Evolutionary conservation across 257 asterid genomes (phyloP).

Genomic region (Dorcoceras hygrometricum): DNA sequence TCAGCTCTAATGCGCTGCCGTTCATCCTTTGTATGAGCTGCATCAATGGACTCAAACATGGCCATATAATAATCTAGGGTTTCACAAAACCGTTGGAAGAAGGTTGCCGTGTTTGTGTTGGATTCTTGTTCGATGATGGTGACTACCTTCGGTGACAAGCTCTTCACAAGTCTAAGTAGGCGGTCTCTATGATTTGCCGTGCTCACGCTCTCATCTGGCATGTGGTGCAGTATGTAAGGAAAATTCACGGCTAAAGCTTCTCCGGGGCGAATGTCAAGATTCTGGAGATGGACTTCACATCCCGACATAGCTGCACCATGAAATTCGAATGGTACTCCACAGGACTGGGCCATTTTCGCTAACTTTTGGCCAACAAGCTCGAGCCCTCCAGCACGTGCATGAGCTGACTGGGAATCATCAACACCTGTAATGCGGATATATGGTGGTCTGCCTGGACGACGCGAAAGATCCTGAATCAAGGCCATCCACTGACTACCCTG

Average conservation of each 20-base stretch:
- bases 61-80: conserved; percentile 77
- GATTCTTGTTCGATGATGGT: conserved; percentile 88
- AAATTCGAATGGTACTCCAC: conserved; percentile 76
- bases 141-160: conserved; percentile 77
- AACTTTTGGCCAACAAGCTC: conserved; percentile 64
- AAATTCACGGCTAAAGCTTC: conserved; percentile 90
- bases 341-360: conserved; percentile 55
- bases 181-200: conserved; percentile 81
- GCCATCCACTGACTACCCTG: conserved; percentile 95
- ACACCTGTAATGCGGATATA: conserved; percentile 51
- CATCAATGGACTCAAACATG: conserved; percentile 89
- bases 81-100: conserved; percentile 65
- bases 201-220: conserved; percentile 94
- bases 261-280: conserved; percentile 48
- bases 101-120: conserved; percentile 74
- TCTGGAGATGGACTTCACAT: conserved; percentile 52
- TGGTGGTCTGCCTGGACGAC: conserved; percentile 54
- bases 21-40: conserved; percentile 65
- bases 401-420: conserved; percentile 63
- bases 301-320: conserved; percentile 79
- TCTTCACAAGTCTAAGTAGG: conserved; percentile 63
- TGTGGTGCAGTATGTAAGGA: conserved; percentile 83
- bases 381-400: conserved; percentile 93
- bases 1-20: conserved; percentile 68
- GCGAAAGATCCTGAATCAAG: conserved; percentile 46